Percentiles rank a stretch among this genome's conserved stretches.
phyloP scores from a whole-genome alignment of 192 early-diverging fungal genomes.

The Anaeromyces robustus region DNA sequence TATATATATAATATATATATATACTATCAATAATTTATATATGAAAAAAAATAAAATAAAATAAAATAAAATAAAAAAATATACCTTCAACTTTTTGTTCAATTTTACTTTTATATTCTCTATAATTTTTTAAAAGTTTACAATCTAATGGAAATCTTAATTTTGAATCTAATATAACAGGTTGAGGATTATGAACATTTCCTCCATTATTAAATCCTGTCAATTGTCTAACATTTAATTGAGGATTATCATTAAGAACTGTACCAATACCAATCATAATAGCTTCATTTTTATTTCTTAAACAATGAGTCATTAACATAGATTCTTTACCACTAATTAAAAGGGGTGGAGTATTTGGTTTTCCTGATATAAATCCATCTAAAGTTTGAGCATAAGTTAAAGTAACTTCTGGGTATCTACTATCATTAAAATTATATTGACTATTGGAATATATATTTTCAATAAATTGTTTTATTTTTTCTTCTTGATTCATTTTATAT shows the following conservation, averaged over 20 bases:
- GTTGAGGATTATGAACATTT: conserved; percentile 36
- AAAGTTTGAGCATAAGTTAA: conserved; percentile 83
- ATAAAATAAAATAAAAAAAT: neutral
- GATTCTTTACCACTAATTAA: conserved; percentile 56
- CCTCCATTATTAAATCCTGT: neutral
- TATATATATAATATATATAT: neutral
- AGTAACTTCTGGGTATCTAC: conserved; percentile 23
- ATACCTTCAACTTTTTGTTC: conserved; percentile 1
- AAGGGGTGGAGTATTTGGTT: conserved; percentile 29
- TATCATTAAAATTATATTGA: neutral
- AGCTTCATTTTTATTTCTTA: conserved; percentile 57
- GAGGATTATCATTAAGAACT: conserved; percentile 63
- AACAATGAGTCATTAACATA: conserved; percentile 61
- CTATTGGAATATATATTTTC: neutral
- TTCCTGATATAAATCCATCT: conserved; percentile 56
- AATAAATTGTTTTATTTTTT: neutral
- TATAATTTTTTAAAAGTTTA: conserved; percentile 40
- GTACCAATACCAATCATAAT: conserved; percentile 81
- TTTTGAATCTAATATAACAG: conserved; percentile 60
- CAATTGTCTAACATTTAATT: conserved; percentile 30
- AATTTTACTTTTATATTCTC: conserved; percentile 11
- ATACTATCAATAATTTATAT: no score
- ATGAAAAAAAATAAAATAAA: conserved; percentile 1
- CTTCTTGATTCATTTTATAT: neutral
- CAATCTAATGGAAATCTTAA: conserved; percentile 33